Evolutionary conservation across 768 basidiomycete species (phyloP).

Genomic region (Boletus reticulatus): DNA sequence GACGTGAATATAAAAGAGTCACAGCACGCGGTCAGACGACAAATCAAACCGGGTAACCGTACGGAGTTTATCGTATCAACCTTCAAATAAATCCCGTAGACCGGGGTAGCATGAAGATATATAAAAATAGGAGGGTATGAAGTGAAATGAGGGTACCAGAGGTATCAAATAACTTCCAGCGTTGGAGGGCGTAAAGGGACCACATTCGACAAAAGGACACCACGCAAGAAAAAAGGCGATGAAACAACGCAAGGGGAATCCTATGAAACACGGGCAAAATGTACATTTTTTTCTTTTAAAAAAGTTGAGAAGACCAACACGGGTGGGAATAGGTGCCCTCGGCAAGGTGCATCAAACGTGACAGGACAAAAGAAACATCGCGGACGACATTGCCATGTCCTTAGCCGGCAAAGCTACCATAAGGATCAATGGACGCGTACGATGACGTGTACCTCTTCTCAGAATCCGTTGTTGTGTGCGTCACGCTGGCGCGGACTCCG

Average conservation of each 20-base stretch:
- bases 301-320: neutral
- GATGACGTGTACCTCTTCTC: slow-evolving; percentile 27
- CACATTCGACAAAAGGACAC: slow-evolving; percentile 4
- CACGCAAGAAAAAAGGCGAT: neutral
- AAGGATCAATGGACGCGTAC: slow-evolving; percentile 27
- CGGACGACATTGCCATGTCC: neutral
- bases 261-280: slow-evolving; percentile 12
- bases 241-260: neutral
- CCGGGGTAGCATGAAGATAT: neutral
- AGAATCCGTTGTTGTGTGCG: slow-evolving; percentile 6
- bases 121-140: slow-evolving; percentile 15
- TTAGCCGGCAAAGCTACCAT: slow-evolving; percentile 16
- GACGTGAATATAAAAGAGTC: neutral
- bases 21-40: neutral
- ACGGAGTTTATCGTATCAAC: neutral
- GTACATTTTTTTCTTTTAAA: slow-evolving; percentile 12
- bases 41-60: neutral
- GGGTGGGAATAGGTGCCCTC: neutral
- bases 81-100: neutral
- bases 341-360: neutral
- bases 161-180: slow-evolving; percentile 21
- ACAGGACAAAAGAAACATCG: neutral
- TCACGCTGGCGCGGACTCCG: slow-evolving; percentile 3
- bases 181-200: neutral
- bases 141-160: slow-evolving; percentile 9